Percentiles rank a stretch among this genome's conserved stretches.
Conservation (phyloP, 1,139 yeast species). For the Saccharomyces hybrid region DNA sequence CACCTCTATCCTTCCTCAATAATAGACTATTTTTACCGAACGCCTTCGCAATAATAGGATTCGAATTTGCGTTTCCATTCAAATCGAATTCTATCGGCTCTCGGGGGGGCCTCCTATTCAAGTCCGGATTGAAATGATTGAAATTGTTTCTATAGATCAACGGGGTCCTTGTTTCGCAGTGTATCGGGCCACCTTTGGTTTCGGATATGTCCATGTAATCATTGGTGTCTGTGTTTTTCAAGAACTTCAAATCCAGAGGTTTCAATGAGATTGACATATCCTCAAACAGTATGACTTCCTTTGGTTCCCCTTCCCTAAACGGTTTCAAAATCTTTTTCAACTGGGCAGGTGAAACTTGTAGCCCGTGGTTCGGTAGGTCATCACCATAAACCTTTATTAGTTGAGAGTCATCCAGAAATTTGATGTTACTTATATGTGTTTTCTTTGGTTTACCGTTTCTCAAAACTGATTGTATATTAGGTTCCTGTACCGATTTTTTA, state of each 20-base stretch:
- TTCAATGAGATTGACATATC: conserved; percentile 4
- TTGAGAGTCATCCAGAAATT: conserved; percentile 23
- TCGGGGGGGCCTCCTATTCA: conserved; percentile 21
- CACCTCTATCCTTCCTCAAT: conserved; percentile 31
- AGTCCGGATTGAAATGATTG: conserved; percentile 22
- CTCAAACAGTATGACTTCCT: conserved; percentile 21
- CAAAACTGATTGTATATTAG: conserved; percentile 16
- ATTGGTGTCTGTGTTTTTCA: conserved; percentile 9
- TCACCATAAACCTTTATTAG: conserved; percentile 30
- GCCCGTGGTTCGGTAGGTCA: conserved; percentile 27
- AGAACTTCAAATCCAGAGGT: conserved; percentile 1
- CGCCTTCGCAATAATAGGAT: conserved; percentile 29
- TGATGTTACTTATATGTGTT: conserved; percentile 13
- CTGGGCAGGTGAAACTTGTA: conserved; percentile 25
- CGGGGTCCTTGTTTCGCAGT: conserved; percentile 22
- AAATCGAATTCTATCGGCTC: conserved; percentile 27
- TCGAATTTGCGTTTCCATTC: conserved; percentile 8
- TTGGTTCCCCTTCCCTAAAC: conserved; percentile 31
- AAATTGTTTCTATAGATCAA: conserved; percentile 22
- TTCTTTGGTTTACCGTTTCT: conserved; percentile 9
- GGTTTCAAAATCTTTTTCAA: conserved; percentile 30
- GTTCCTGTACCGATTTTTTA: conserved; percentile 1
- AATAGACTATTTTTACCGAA: conserved; percentile 30
- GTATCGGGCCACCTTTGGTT: conserved; percentile 26
- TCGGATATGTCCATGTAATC: conserved; percentile 24